These are phyloP conservation scores for Ricinus communis DNA, from an alignment of 345 rosid genomes.

Conservation along the genomic window DNA sequence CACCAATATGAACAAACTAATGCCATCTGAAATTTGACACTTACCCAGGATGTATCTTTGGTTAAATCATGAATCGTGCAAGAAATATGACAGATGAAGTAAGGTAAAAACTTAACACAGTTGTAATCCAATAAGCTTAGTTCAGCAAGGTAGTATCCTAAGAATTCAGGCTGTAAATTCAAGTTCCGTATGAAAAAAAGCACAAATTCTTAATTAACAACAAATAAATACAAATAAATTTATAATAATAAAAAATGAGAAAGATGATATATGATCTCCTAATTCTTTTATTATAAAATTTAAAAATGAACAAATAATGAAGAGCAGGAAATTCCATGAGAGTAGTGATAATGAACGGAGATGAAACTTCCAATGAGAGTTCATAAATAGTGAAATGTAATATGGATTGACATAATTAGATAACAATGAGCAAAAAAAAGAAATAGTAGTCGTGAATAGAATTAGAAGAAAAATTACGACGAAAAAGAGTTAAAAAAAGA, in stretches of 20 bases:
- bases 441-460: too few species aligned
- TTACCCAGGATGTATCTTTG: slow-evolving; percentile 78
- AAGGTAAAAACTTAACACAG: slow-evolving; percentile 66
- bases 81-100: slow-evolving; percentile 75
- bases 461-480: too few species aligned
- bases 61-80: slow-evolving; percentile 53
- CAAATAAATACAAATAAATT: background rate
- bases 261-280: too few species aligned
- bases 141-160: slow-evolving; percentile 76
- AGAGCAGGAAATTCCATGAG: too few species aligned
- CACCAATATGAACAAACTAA: background rate
- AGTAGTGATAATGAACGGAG: too few species aligned
- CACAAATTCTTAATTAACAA: background rate
- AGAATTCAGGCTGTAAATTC: slow-evolving; percentile 63
- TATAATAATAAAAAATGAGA: background rate
- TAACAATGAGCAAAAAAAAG: too few species aligned
- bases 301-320: too few species aligned
- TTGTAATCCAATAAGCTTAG: slow-evolving; percentile 68
- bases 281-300: too few species aligned
- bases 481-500: too few species aligned
- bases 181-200: slow-evolving; percentile 36
- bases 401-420: too few species aligned
- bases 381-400: too few species aligned
- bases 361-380: too few species aligned
- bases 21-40: slow-evolving; percentile 7